Evolutionary conservation across 2,329 filamentous ascomycete genomes (phyloP).

Genomic region (Monilinia vaccinii-corymbosi): DNA sequence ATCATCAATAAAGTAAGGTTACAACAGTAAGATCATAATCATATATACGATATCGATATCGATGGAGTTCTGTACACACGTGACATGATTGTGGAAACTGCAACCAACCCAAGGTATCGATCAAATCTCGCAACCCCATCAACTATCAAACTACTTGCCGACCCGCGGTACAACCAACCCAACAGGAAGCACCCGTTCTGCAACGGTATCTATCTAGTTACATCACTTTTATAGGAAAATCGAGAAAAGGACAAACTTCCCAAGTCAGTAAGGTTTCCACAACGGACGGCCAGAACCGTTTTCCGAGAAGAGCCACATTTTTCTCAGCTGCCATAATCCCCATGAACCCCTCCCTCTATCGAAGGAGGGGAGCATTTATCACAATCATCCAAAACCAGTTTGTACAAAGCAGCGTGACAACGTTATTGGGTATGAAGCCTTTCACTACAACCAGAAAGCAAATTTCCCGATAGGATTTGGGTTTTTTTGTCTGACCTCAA

Average conservation of each 20-base stretch:
- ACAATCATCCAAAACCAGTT: neutral
- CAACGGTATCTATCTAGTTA: no score
- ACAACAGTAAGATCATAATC: no score
- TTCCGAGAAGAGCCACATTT: conserved; percentile 3
- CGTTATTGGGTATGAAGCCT: conserved; percentile 7
- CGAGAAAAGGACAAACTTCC: neutral
- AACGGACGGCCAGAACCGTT: neutral
- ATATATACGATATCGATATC: no score
- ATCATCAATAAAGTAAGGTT: no score
- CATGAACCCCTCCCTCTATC: neutral
- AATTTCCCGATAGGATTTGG: conserved; percentile 3
- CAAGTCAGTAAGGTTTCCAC: neutral
- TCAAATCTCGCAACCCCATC: neutral
- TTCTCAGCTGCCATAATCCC: conserved; percentile 1
- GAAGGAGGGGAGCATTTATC: neutral
- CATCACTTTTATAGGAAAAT: neutral
- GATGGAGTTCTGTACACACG: neutral
- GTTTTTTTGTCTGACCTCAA: neutral
- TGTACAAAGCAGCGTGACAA: conserved; percentile 2
- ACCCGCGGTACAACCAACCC: neutral
- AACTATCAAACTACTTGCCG: neutral
- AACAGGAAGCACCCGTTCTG: neutral
- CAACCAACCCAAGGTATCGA: no score
- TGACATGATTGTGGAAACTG: neutral
- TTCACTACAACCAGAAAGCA: conserved; percentile 1